Base-by-base conservation (phyloP, 768 basidiomycete genomes). In the Arthromyces matolae region DNA sequence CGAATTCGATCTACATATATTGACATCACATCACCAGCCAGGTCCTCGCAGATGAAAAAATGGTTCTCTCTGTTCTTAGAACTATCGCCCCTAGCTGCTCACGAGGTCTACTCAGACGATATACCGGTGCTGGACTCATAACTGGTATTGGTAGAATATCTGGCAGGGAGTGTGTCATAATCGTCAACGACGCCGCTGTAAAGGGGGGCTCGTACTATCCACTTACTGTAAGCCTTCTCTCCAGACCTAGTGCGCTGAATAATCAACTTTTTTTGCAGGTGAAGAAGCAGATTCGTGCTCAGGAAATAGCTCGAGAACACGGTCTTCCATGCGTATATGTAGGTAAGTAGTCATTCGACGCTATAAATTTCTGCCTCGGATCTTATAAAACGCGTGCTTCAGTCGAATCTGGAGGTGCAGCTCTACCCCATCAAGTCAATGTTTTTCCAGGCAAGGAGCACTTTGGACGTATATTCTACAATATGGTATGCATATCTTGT, bases 401-500 rank as follows among this genome's bases (percentile, higher is more conserved):
- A 92, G 93, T 96, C 51, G 94, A 96, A 67, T 93, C 90, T 7
- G 93, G 93, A 42, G 93, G 93, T 27, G 93, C 93, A 10, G 91
- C 92, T 1, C 73, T 97, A 16, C 93, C 93, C 1, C 80, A 89
- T 65, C 93, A 97, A 68, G 89, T 93, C 1, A 92, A 91, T 56
- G 90, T 94, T 10, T 95, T 95, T 65, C 93, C 93, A 5, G 93
- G 96, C 71, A 89, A 84, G 64, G 87, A 95, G 53, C 92, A 97
- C 62, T 97, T 97, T 57, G 93, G 93, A 4, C 80, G 93, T 5
- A 95, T 96, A 60, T 97, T 97, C 69, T 96, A 93, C 65, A 96
- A 97, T 59, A 95, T 95, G 92, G 93, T 86, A 47, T 38, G 72
- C 33, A 10, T 9, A 16, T 20, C 2, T 36, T 12, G n/a, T n/a